Evolutionary conservation across 1,284 basidiomycete species (phyloP).

Genomic region (Kalmanozyma brasiliensis): DNA sequence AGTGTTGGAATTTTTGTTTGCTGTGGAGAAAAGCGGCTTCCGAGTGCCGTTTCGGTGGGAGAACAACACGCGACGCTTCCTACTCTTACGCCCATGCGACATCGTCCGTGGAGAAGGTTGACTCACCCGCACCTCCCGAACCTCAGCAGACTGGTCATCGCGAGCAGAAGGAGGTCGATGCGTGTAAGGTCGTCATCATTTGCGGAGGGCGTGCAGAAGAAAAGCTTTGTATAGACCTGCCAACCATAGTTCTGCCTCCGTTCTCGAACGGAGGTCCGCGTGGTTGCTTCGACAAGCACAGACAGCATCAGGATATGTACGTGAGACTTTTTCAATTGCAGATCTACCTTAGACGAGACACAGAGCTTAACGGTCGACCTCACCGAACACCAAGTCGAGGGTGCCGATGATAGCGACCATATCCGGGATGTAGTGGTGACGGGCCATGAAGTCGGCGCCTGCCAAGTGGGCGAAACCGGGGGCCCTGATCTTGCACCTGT

Average conservation of each 20-base stretch:
- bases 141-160: no score
- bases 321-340: slow-evolving; percentile 12
- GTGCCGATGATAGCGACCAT: slow-evolving; percentile 67
- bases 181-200: no score
- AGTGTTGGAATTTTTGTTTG: slow-evolving; percentile 13
- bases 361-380: slow-evolving; percentile 58
- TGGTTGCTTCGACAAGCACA: no score
- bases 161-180: no score
- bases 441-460: slow-evolving; percentile 64
- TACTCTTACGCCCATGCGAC: not conserved
- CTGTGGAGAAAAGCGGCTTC: slow-evolving; percentile 23
- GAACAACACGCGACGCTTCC: slow-evolving; percentile 3
- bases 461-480: slow-evolving; percentile 67
- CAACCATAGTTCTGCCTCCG: no score
- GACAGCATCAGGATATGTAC: not conserved
- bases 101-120: no score
- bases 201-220: no score
- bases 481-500: slow-evolving; percentile 66
- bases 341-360: slow-evolving; percentile 11
- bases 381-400: slow-evolving; percentile 67
- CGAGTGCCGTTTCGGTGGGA: slow-evolving; percentile 4
- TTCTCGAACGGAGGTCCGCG: not conserved
- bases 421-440: slow-evolving; percentile 65
- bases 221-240: no score
- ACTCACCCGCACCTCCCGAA: no score